Conservation (phyloP, 306 rosid genomes). For the Glycyrrhiza uralensis region DNA sequence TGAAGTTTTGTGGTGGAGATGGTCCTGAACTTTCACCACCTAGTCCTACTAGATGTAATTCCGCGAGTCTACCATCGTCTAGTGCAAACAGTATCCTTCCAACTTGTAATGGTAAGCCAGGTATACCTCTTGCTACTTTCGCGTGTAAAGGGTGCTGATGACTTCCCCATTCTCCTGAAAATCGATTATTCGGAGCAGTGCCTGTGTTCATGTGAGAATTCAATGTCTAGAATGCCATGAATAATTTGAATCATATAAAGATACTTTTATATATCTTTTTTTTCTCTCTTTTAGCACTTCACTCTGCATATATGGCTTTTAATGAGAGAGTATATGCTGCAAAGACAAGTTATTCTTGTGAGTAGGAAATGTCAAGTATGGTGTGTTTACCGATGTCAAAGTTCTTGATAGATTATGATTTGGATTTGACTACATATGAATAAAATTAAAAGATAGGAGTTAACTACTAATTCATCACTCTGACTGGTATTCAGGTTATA, state of each 20-base stretch:
- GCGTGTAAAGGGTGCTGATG: constrained; percentile 77
- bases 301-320: background rate
- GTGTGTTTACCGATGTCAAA: too few species aligned
- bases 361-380: background rate
- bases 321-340: background rate
- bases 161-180: constrained; percentile 57
- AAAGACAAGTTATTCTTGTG: constrained; percentile 7
- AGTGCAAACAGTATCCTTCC: constrained; percentile 66
- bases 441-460: too few species aligned
- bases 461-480: background rate
- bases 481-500: background rate
- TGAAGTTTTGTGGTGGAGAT: constrained; percentile 33
- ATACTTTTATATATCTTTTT: background rate
- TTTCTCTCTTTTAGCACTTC: background rate
- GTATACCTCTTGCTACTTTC: constrained; percentile 72
- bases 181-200: constrained; percentile 39
- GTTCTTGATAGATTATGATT: too few species aligned
- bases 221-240: constrained; percentile 11
- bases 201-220: constrained; percentile 44
- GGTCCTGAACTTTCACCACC: constrained; percentile 89
- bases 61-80: constrained; percentile 86
- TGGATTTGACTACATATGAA: too few species aligned
- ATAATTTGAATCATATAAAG: background rate
- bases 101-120: constrained; percentile 64
- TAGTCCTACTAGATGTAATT: constrained; percentile 64